Conservation (phyloP, 192 early-diverging fungal species). For the Coemansia sp. region DNA sequence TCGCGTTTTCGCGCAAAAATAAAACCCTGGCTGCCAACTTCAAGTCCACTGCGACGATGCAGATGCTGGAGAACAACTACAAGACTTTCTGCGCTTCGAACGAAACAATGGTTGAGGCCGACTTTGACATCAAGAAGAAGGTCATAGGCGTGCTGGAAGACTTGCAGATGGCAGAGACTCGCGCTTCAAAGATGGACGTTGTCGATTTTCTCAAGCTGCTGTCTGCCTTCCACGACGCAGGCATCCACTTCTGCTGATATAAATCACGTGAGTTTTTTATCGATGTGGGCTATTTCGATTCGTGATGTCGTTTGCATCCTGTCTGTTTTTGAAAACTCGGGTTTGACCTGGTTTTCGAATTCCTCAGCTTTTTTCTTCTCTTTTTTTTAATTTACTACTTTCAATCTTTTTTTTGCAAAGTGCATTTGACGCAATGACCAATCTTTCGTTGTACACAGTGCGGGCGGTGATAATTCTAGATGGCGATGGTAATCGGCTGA, state of each 20-base stretch:
- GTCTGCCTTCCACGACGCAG: constrained; percentile 85
- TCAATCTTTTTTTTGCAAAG: constrained; percentile 1
- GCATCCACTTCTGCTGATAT: constrained; percentile 78
- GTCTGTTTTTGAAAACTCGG: too few relatives aligned
- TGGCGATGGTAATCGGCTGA: constrained; percentile 85
- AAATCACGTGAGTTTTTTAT: not conserved
- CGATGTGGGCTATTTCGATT: too few relatives aligned
- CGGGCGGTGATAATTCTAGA: constrained; percentile 92
- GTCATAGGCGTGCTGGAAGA: constrained; percentile 75
- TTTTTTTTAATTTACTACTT: not conserved
- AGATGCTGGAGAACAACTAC: constrained; percentile 95
- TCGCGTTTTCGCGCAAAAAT: constrained; percentile 92
- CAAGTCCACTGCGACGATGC: constrained; percentile 82
- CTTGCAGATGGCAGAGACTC: constrained; percentile 66
- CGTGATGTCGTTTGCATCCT: too few relatives aligned
- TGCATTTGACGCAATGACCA: constrained; percentile 58
- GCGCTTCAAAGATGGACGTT: constrained; percentile 91
- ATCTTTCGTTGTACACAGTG: constrained; percentile 83
- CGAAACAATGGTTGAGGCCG: constrained; percentile 76
- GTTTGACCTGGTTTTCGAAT: too few relatives aligned
- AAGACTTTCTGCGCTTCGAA: constrained; percentile 87
- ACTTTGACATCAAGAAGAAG: constrained; percentile 83
- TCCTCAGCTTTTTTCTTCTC: not conserved
- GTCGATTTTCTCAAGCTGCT: constrained; percentile 93
- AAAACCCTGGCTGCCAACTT: constrained; percentile 91